Base-by-base conservation (phyloP, 2,329 filamentous ascomycete genomes). In the Magnaporthiopsis rhizophila region DNA sequence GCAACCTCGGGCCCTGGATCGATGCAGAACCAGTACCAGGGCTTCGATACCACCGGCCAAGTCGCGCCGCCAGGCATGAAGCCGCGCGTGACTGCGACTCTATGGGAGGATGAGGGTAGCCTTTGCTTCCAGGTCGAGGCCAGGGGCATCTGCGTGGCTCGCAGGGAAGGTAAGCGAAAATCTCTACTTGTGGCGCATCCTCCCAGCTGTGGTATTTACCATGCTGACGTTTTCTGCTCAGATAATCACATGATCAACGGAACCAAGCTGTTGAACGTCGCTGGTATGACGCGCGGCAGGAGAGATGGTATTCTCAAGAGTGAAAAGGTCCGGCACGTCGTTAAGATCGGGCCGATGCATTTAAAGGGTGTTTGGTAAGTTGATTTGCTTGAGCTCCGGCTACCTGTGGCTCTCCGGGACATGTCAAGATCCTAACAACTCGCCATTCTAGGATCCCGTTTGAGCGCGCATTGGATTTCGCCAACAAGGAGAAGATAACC, bases 191-290 rank as follows among this genome's bases (percentile, higher is more conserved):
- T 64, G 28, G n/a, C 26, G 26, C 26, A 50, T 28, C n/a, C 59
- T 3, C 34, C 26, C 36, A 36, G 30, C 18, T 57, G 12, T 30
- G n/a, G 38, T 15, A 9, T 24, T 32, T 26, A 2, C 15, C 28
- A 8, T 62, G 24, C 63, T 64, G 8, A 64, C 30, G 30, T 26
- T 63, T 45, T 36, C 13, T 15, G 28, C 24, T 21, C 30, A 96
- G 94, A 97, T 72, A 98, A 97, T 77, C 92, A 97, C 78, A 97
- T 99, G 91, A 97, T 99, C 76, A 99, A 98, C 72, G 95, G 95
- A 24, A 99, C 95, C 0, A 99, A 98, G 77, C 81, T 99, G 65
- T 80, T 98, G 65, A 99, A 99, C 69, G 95, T 99, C 63, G 95
- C 95, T 62, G 94, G 95, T 15, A 99, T 99, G 95, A 99, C 95